Percentiles rank a stretch among this genome's conserved stretches.
Evolutionary conservation across 805 yeast genomes (phyloP).

Genomic region (Scheffersomyces coipomensis): DNA sequence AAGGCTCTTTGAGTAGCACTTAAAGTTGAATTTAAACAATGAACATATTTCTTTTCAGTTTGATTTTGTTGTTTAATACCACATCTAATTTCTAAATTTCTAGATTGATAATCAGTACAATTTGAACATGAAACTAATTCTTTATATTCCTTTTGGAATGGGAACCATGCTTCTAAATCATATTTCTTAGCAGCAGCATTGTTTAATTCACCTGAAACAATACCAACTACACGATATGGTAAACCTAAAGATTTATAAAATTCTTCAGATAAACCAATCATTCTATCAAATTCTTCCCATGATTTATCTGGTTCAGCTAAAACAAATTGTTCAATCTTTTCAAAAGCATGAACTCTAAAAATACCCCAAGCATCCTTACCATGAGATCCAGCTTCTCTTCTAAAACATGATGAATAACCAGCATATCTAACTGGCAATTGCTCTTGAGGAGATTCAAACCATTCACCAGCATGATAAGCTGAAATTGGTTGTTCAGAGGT

Average conservation of each 20-base stretch:
- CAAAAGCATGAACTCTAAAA: constrained; percentile 97
- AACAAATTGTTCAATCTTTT: constrained; percentile 95
- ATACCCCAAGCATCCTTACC: constrained; percentile 99
- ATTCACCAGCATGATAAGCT: constrained; percentile 94
- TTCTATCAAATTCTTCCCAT: constrained; percentile 95
- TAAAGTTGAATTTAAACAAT: constrained; percentile 95
- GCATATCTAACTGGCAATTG: constrained; percentile 97
- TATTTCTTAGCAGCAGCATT: constrained; percentile 99
- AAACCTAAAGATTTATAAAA: constrained; percentile 88
- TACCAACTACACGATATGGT: constrained; percentile 97
- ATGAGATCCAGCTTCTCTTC: constrained; percentile 99
- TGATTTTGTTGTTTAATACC: constrained; percentile 96
- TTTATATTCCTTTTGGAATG: constrained; percentile 97
- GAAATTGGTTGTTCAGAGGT: constrained; percentile 99
- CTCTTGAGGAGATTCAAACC: constrained; percentile 97
- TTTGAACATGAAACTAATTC: constrained; percentile 98
- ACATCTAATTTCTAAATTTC: constrained; percentile 98
- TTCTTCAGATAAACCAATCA: constrained; percentile 89
- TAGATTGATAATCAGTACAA: constrained; percentile 98
- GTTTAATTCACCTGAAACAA: constrained; percentile 97
- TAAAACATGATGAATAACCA: constrained; percentile 97
- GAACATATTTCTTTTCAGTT: constrained; percentile 95
- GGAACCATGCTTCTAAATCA: constrained; percentile 99
- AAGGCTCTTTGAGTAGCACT: constrained; percentile 98
- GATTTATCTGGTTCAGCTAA: constrained; percentile 97